Percentiles rank a stretch among this genome's conserved stretches.
Evolutionary conservation across 192 early-diverging fungal genomes (phyloP).

Genomic region (Coemansia pectinata): DNA sequence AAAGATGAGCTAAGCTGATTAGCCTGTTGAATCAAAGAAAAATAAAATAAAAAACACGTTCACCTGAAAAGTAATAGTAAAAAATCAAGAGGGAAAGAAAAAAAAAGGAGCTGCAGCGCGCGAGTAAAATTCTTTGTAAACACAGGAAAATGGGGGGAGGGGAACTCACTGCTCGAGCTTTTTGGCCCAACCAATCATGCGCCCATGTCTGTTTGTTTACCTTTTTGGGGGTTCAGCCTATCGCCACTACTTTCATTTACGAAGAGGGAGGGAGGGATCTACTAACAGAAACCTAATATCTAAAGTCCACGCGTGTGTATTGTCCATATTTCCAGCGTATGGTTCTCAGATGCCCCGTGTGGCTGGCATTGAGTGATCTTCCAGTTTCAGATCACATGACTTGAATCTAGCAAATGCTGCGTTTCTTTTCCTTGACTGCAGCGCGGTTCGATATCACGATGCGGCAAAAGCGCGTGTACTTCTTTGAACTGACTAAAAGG

Average conservation of each 20-base stretch:
- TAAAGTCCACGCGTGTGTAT: not conserved
- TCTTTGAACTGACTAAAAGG: not conserved
- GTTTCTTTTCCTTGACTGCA: too few relatives aligned
- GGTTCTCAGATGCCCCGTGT: too few relatives aligned
- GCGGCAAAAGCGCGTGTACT: not conserved
- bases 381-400: not conserved
- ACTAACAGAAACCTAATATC: not conserved
- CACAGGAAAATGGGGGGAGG: not conserved
- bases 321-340: not conserved
- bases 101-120: not conserved
- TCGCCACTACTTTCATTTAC: not conserved
- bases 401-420: not conserved
- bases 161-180: not conserved
- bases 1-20: conserved; percentile 10
- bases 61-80: not conserved
- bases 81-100: not conserved
- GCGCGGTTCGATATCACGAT: not conserved
- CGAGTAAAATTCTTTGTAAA: not conserved
- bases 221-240: not conserved
- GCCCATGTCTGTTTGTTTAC: conserved; percentile 3
- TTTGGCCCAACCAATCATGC: conserved; percentile 8
- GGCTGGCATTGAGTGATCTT: not conserved
- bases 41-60: not conserved
- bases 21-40: not conserved
- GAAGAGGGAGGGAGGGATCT: not conserved